Conservation (phyloP, 2,329 filamentous ascomycete genomes). For the Sporothrix protearum region DNA sequence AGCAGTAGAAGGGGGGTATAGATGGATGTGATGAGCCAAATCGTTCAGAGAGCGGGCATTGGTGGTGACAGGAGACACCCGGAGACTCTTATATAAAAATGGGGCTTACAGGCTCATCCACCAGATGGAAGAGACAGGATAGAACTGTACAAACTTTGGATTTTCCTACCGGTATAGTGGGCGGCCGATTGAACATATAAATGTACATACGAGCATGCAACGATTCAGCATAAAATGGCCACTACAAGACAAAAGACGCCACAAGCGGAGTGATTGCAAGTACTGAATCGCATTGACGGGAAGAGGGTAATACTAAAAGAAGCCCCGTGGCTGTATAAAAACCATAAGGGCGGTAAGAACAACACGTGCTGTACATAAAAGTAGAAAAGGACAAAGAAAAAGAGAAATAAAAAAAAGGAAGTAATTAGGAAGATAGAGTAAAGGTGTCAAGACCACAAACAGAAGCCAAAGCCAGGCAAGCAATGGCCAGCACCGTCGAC, state of each 20-base stretch:
- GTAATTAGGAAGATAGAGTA: slow-evolving; percentile 19
- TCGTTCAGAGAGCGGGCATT: too few species aligned
- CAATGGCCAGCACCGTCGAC: slow-evolving; percentile 25
- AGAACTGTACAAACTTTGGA: neutral
- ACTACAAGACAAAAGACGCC: neutral
- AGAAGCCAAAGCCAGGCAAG: slow-evolving; percentile 28
- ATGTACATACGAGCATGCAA: neutral
- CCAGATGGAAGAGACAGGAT: neutral
- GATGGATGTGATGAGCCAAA: neutral
- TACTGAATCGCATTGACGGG: slow-evolving; percentile 25
- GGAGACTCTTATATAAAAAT: neutral
- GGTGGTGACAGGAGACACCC: neutral
- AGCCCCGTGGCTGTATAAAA: slow-evolving; percentile 38
- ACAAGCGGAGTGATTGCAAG: neutral
- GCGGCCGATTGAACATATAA: neutral
- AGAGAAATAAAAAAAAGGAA: neutral
- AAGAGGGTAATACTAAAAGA: slow-evolving; percentile 42
- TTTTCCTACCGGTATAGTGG: neutral
- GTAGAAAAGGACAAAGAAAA: slow-evolving; percentile 3
- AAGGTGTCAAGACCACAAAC: slow-evolving; percentile 28
- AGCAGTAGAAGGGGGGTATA: neutral
- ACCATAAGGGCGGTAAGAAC: slow-evolving; percentile 32
- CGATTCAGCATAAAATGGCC: neutral
- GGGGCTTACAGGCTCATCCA: neutral
- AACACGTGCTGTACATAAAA: slow-evolving; percentile 25